Conservation (phyloP, 2,329 filamentous ascomycete genomes). For the Fusarium sp. region DNA sequence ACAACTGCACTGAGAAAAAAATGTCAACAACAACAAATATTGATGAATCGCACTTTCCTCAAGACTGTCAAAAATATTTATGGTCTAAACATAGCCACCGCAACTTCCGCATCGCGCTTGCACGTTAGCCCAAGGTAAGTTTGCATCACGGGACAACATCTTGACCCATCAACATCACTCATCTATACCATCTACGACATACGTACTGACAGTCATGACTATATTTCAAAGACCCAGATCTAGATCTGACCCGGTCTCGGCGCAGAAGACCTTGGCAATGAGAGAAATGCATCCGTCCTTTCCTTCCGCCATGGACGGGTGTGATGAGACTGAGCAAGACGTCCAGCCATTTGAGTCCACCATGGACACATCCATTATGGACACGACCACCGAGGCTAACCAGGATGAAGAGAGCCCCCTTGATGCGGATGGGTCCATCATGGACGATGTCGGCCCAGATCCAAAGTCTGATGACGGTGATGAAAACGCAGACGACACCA, state of each 20-base stretch:
- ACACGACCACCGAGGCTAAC: background rate
- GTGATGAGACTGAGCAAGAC: background rate
- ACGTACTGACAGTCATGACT: background rate
- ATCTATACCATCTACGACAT: background rate
- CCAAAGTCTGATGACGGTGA: background rate
- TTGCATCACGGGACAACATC: background rate
- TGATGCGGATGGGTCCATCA: background rate
- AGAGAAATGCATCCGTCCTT: background rate
- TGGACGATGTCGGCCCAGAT: background rate
- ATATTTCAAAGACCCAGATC: background rate
- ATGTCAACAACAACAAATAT: background rate
- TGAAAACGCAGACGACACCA: background rate
- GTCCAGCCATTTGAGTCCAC: background rate
- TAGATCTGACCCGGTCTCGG: background rate
- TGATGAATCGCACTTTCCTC: background rate
- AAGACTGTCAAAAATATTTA: background rate
- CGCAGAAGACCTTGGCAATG: background rate
- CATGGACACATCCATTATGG: slow-evolving; percentile 11
- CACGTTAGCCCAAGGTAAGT: background rate
- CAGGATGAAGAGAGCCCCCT: background rate
- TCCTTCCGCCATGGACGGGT: background rate
- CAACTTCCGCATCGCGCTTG: background rate
- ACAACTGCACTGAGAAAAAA: background rate
- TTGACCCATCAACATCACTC: background rate
- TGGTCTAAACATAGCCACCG: background rate